Evolutionary conservation across 1,284 basidiomycete species (phyloP).

Genomic region (Apiotrichum laibachii): DNA sequence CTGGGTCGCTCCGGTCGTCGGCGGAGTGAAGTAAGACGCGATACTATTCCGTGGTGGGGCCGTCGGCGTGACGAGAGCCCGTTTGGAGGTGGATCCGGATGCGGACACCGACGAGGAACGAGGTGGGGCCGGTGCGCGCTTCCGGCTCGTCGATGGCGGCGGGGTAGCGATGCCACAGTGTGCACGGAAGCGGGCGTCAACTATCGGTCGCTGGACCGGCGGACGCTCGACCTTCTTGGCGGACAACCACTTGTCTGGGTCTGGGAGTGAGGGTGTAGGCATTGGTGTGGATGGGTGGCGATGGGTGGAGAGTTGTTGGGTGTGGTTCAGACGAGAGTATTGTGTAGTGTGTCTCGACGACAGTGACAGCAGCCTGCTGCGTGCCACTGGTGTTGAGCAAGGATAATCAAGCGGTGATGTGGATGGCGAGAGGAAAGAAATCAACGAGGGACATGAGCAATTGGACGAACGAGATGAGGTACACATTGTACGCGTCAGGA

Average conservation of each 20-base stretch:
- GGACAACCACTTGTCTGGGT: constrained; percentile 39
- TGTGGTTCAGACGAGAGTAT: background rate
- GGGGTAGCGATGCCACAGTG: constrained; percentile 31
- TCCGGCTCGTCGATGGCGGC: constrained; percentile 15
- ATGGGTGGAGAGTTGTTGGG: background rate
- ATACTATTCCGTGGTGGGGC: constrained; percentile 3
- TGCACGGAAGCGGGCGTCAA: constrained; percentile 12
- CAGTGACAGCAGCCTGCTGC: too few relatives aligned
- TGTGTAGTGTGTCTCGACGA: too few relatives aligned
- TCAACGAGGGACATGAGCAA: background rate
- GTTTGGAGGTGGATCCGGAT: background rate
- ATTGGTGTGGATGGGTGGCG: constrained; percentile 15
- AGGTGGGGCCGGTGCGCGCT: background rate
- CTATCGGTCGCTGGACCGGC: constrained; percentile 13
- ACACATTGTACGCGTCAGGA: too few relatives aligned
- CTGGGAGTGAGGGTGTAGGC: constrained; percentile 23
- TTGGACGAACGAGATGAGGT: background rate
- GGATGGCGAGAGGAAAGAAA: background rate
- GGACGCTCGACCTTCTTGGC: constrained; percentile 9
- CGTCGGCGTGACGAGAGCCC: constrained; percentile 4
- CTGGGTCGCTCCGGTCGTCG: constrained; percentile 2
- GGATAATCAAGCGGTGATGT: too few relatives aligned
- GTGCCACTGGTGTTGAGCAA: too few relatives aligned
- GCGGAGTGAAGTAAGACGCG: constrained; percentile 15
- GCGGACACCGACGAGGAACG: background rate